These are phyloP conservation scores for Lactuca sativa DNA, from an alignment of 129 eudicot species.

Conservation along the genomic window DNA sequence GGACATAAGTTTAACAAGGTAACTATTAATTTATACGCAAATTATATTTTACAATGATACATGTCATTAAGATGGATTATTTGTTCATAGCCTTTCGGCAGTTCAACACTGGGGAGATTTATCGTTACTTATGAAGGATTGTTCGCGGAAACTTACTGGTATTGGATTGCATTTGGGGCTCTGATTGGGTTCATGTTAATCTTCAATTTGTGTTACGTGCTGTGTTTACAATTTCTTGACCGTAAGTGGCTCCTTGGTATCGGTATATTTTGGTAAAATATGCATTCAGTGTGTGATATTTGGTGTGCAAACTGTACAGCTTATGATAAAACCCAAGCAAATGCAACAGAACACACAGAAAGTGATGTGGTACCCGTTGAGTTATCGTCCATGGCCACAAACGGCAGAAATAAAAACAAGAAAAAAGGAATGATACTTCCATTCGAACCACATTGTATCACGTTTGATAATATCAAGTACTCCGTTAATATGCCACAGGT, in stretches of 20 bases:
- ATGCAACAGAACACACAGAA: slow-evolving; percentile 33
- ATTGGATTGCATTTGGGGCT: slow-evolving; percentile 77
- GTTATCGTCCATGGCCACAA: slow-evolving; percentile 16
- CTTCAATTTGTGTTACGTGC: slow-evolving; percentile 41
- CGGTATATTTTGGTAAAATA: too few species aligned
- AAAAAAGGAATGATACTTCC: slow-evolving; percentile 93
- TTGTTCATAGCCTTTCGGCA: slow-evolving; percentile 22
- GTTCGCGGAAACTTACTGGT: slow-evolving; percentile 58
- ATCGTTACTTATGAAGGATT: slow-evolving; percentile 39
- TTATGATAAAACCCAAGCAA: slow-evolving; percentile 49
- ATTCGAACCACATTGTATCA: slow-evolving; percentile 75
- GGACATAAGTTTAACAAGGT: slow-evolving; percentile 30
- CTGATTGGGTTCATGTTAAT: slow-evolving; percentile 50
- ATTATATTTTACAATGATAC: background rate
- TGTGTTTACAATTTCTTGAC: slow-evolving; percentile 52
- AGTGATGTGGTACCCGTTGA: slow-evolving; percentile 23
- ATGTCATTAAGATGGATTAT: background rate
- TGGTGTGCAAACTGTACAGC: slow-evolving; percentile 39
- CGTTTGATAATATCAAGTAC: slow-evolving; percentile 68
- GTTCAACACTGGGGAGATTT: slow-evolving; percentile 24
- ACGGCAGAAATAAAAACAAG: slow-evolving; percentile 22
- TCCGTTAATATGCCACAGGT: slow-evolving; percentile 93
- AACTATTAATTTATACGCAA: background rate
- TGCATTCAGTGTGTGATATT: background rate
- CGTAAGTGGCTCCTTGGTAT: slow-evolving; percentile 41